These are phyloP conservation scores for Fusarium graminum DNA, from an alignment of 2,329 filamentous ascomycete species.

Conservation along the genomic window DNA sequence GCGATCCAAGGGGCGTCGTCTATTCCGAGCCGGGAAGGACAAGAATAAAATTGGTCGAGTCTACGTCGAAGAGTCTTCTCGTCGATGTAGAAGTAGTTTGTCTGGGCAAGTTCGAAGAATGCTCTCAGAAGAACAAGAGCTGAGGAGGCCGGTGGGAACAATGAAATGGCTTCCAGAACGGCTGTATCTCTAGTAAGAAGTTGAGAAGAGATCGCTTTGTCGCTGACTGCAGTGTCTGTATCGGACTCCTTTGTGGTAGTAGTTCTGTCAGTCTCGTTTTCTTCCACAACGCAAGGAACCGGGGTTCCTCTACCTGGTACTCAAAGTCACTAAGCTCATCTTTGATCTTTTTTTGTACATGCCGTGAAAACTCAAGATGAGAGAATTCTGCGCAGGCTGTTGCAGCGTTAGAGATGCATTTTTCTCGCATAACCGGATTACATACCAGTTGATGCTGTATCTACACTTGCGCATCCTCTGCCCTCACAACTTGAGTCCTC, in stretches of 20 bases:
- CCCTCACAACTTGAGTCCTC: background rate
- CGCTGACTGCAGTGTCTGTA: constrained; percentile 2
- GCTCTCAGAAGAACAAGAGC: constrained; percentile 35
- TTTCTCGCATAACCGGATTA: background rate
- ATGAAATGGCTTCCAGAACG: constrained; percentile 31
- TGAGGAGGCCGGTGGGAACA: constrained; percentile 34
- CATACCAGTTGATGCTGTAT: constrained; percentile 11
- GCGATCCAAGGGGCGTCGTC: constrained; percentile 41
- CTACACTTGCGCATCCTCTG: background rate
- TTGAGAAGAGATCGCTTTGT: constrained; percentile 4
- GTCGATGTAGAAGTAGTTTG: constrained; percentile 46
- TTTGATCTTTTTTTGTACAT: constrained; percentile 28
- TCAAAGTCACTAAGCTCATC: constrained; percentile 1
- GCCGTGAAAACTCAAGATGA: constrained; percentile 27
- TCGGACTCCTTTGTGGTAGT: constrained; percentile 12
- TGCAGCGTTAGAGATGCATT: background rate
- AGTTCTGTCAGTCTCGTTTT: background rate
- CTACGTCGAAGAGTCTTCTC: constrained; percentile 33
- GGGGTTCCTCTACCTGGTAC: constrained; percentile 15
- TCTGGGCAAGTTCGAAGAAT: constrained; percentile 44
- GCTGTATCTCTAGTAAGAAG: constrained; percentile 18
- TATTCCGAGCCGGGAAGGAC: background rate
- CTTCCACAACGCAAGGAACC: background rate
- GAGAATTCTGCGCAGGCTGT: constrained; percentile 30
- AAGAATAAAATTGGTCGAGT: constrained; percentile 38